Conservation (phyloP, 2,329 filamentous ascomycete genomes). For the Trichoderma sp. region DNA sequence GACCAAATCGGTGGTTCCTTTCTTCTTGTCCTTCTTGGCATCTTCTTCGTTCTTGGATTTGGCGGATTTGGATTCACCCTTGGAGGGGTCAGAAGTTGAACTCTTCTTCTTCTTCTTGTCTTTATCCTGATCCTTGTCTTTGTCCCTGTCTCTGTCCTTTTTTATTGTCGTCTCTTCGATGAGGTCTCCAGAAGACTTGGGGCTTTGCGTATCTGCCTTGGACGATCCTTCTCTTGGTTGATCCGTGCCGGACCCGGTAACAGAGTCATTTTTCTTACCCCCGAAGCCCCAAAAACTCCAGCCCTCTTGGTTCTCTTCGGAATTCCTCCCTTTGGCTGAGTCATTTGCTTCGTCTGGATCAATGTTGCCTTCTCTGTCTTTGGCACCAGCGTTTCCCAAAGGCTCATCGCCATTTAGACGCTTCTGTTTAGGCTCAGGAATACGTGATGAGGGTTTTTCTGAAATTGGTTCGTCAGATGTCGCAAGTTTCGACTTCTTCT, state of each 20-base stretch:
- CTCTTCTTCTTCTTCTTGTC: constrained; percentile 28
- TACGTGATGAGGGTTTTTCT: neutral
- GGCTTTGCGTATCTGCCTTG: neutral
- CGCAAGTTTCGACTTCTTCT: constrained; percentile 2
- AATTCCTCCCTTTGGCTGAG: constrained; percentile 24
- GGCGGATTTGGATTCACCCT: constrained; percentile 24
- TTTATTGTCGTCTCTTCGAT: neutral
- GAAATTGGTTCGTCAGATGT: neutral
- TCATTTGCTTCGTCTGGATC: neutral
- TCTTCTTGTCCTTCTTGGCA: constrained; percentile 38
- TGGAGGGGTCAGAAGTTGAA: constrained; percentile 23
- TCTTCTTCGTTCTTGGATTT: constrained; percentile 28
- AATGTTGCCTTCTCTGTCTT: neutral
- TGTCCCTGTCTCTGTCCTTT: constrained; percentile 9
- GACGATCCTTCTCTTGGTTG: neutral
- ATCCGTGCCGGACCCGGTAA: constrained; percentile 3
- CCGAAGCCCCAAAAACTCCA: constrained; percentile 32
- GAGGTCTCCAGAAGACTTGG: neutral
- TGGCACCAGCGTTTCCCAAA: constrained; percentile 15
- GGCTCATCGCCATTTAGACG: constrained; percentile 23
- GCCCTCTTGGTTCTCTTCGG: constrained; percentile 27
- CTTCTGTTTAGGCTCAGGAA: neutral
- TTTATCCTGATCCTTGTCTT: constrained; percentile 15
- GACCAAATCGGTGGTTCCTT: constrained; percentile 37
- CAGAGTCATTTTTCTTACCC: constrained; percentile 8